Percentiles rank a stretch among this genome's conserved stretches.
These are phyloP conservation scores for Pisolithus albus DNA, from an alignment of 768 basidiomycete species.

Conservation along the genomic window DNA sequence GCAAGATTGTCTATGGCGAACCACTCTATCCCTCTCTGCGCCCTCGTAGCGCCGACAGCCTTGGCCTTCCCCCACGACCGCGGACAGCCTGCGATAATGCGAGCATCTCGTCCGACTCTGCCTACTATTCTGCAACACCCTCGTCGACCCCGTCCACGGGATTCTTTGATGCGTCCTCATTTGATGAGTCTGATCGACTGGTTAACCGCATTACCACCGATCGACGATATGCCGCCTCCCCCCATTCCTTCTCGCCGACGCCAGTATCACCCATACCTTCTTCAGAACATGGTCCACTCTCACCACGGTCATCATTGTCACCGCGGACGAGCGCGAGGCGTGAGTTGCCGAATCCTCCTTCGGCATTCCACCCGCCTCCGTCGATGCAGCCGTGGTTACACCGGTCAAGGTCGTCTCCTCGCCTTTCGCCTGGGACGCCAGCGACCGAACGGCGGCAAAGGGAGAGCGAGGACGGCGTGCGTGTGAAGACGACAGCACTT, in stretches of 20 bases:
- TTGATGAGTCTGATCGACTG: constrained; percentile 17
- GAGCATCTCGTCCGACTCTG: constrained; percentile 47
- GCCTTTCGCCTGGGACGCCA: constrained; percentile 14
- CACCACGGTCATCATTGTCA: constrained; percentile 15
- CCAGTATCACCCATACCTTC: constrained; percentile 25
- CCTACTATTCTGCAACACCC: constrained; percentile 35
- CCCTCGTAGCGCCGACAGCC: constrained; percentile 18
- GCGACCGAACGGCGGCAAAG: neutral
- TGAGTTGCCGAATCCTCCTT: constrained; percentile 25
- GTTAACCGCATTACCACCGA: constrained; percentile 9
- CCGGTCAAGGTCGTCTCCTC: constrained; percentile 18
- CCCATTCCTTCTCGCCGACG: constrained; percentile 16
- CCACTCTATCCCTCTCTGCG: constrained; percentile 36
- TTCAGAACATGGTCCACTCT: constrained; percentile 22
- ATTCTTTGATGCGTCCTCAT: constrained; percentile 15
- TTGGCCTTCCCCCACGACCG: constrained; percentile 20
- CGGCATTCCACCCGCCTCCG: constrained; percentile 25
- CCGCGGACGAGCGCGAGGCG: constrained; percentile 15
- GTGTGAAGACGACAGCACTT: constrained; percentile 7
- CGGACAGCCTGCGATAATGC: constrained; percentile 18
- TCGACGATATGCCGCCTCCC: constrained; percentile 8
- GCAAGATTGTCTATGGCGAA: constrained; percentile 37
- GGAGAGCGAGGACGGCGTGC: constrained; percentile 6
- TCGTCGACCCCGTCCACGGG: constrained; percentile 36
- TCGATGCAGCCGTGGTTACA: constrained; percentile 23